Evolutionary conservation across 2,329 filamentous ascomycete species (phyloP).

Genomic region (Pseudogymnoascus destructans): DNA sequence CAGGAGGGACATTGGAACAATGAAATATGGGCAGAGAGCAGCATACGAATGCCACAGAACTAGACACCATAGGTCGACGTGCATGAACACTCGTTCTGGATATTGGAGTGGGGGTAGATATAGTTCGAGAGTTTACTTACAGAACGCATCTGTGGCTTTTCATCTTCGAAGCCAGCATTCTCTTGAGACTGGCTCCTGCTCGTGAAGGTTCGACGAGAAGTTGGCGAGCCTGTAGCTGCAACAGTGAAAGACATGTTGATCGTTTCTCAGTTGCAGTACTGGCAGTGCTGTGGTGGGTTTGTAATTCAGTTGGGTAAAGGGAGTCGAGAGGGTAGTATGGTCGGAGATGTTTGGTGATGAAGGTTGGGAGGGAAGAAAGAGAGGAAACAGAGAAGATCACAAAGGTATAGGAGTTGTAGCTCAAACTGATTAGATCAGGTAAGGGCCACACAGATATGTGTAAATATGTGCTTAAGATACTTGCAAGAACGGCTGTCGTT

Average conservation of each 20-base stretch:
- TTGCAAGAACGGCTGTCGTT: conserved; percentile 1
- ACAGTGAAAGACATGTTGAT: conserved; percentile 30
- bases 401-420: conserved; percentile 25
- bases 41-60: not conserved
- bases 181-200: conserved; percentile 30
- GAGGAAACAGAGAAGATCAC: conserved; percentile 17
- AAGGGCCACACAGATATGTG: conserved; percentile 16
- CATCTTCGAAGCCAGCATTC: conserved; percentile 18
- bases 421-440: conserved; percentile 20
- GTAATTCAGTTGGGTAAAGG: conserved; percentile 18
- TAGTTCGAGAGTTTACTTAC: conserved; percentile 22
- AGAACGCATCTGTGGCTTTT: conserved; percentile 20
- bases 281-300: not conserved
- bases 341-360: conserved; percentile 17
- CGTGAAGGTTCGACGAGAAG: conserved; percentile 26
- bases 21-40: not conserved
- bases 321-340: conserved; percentile 22
- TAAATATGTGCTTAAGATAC: not conserved
- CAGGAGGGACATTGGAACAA: not conserved
- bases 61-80: not conserved
- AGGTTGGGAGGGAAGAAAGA: conserved; percentile 16
- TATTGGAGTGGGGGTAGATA: not conserved
- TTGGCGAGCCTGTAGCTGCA: conserved; percentile 32
- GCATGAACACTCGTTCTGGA: not conserved
- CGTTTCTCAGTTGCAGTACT: conserved; percentile 4